A percentile compares a stretch with the other conserved stretches of the same genome.
Evolutionary conservation across 805 yeast genomes (phyloP).

Genomic region (Barnettozyma sucrosica): DNA sequence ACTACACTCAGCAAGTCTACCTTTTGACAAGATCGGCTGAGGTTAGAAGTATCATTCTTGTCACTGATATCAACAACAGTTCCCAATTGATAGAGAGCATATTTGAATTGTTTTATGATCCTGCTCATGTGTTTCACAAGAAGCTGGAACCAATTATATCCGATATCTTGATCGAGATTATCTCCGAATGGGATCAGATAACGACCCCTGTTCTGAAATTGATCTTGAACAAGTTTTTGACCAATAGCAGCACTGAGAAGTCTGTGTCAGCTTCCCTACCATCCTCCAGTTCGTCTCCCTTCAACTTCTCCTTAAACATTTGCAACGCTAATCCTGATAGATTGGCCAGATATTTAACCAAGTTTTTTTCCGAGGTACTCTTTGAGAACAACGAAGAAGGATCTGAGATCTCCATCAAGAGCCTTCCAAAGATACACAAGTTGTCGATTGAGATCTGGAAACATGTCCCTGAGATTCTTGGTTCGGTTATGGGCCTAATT

Average conservation of each 20-base stretch:
- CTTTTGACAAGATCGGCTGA: constrained; percentile 66
- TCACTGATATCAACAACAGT: constrained; percentile 68
- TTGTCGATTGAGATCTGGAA: constrained; percentile 69
- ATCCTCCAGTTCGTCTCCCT: constrained; percentile 39
- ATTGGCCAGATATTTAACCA: constrained; percentile 70
- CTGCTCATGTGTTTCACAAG: constrained; percentile 42
- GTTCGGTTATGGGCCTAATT: constrained; percentile 69
- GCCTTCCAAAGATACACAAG: constrained; percentile 55
- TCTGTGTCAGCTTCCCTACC: constrained; percentile 17
- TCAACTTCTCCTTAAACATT: constrained; percentile 56
- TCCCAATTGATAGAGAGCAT: constrained; percentile 46
- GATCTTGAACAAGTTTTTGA: constrained; percentile 58
- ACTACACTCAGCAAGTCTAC: constrained; percentile 57
- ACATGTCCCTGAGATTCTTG: constrained; percentile 65
- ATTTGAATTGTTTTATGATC: constrained; percentile 58
- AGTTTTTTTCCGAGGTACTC: constrained; percentile 70
- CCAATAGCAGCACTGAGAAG: constrained; percentile 16
- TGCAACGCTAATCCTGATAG: constrained; percentile 69
- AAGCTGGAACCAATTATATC: constrained; percentile 56
- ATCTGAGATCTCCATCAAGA: constrained; percentile 27
- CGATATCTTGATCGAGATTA: constrained; percentile 68
- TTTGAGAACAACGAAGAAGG: constrained; percentile 37
- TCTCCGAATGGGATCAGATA: constrained; percentile 63
- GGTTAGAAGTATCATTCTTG: constrained; percentile 64
- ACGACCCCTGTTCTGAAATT: constrained; percentile 56